Conservation (phyloP, 2,329 filamentous ascomycete genomes). For the Pseudogymnoascus sp. region DNA sequence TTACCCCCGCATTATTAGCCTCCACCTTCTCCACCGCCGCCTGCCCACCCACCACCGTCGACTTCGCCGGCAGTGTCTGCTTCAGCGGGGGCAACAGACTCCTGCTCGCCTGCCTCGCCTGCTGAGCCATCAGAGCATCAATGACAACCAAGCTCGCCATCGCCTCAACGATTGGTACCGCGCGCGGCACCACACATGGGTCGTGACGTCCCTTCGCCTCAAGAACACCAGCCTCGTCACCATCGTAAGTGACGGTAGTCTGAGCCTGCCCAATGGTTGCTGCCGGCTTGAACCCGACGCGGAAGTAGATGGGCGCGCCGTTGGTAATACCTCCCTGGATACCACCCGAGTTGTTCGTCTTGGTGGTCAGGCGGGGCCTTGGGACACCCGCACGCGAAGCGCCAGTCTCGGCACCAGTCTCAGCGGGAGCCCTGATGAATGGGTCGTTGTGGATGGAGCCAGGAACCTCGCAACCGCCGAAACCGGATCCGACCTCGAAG, state of each 20-base stretch:
- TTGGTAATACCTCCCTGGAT: conserved; percentile 95
- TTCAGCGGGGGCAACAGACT: conserved; percentile 37
- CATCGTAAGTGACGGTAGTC: conserved; percentile 71
- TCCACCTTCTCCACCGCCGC: conserved; percentile 3
- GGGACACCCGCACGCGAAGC: conserved; percentile 37
- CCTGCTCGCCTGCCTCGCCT: conserved; percentile 45
- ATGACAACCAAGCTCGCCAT: conserved; percentile 87
- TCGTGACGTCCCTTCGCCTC: conserved; percentile 93
- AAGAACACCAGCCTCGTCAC: conserved; percentile 59
- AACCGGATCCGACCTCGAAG: conserved; percentile 92
- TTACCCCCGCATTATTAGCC: conserved; percentile 4
- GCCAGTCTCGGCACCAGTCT: conserved; percentile 37
- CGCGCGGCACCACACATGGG: conserved; percentile 82
- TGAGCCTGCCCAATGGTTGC: conserved; percentile 90
- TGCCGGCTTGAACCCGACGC: conserved; percentile 87
- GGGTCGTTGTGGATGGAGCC: conserved; percentile 90
- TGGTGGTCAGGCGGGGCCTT: conserved; percentile 63
- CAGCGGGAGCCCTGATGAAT: conserved; percentile 51
- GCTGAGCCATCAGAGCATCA: conserved; percentile 79
- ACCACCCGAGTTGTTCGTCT: conserved; percentile 91
- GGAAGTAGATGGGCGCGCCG: conserved; percentile 89
- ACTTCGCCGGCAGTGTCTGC: conserved; percentile 15
- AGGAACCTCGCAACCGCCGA: conserved; percentile 74
- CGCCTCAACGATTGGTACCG: conserved; percentile 80
- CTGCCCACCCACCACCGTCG: background rate